Conservation (phyloP, 441 rosid species). For the Iberis amara region DNA sequence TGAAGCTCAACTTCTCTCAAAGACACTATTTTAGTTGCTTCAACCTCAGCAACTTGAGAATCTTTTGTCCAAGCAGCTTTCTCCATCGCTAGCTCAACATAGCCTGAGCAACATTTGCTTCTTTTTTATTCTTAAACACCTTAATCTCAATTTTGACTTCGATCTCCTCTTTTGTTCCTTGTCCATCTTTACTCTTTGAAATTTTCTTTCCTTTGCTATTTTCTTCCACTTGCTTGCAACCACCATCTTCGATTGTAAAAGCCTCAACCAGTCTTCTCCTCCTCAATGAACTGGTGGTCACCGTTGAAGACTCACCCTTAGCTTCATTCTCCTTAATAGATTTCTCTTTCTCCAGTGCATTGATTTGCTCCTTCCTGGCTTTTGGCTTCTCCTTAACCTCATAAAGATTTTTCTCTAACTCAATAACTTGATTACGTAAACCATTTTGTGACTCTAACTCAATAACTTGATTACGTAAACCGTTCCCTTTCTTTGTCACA, state of each 20-base stretch:
- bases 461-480: slow-evolving; percentile 34
- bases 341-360: slow-evolving; percentile 30
- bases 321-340: slow-evolving; percentile 28
- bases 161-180: slow-evolving; percentile 56
- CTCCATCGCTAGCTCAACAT: slow-evolving; percentile 54
- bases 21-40: slow-evolving; percentile 53
- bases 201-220: slow-evolving; percentile 16
- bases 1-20: slow-evolving; percentile 62
- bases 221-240: slow-evolving; percentile 26
- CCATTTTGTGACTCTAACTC: slow-evolving; percentile 31
- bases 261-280: slow-evolving; percentile 29
- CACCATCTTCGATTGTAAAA: slow-evolving; percentile 24
- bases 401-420: slow-evolving; percentile 30
- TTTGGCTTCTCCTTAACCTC: slow-evolving; percentile 21
- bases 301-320: slow-evolving; percentile 20
- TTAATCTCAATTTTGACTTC: slow-evolving; percentile 50
- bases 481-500: slow-evolving; percentile 36
- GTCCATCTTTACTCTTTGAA: too few relatives aligned
- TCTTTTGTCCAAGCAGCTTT: slow-evolving; percentile 51
- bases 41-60: slow-evolving; percentile 58
- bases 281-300: slow-evolving; percentile 1
- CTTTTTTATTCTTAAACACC: slow-evolving; percentile 54
- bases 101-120: slow-evolving; percentile 56
- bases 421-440: slow-evolving; percentile 33
- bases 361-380: slow-evolving; percentile 17